Percentiles rank a stretch among this genome's conserved stretches.
Evolutionary conservation across 2,329 filamentous ascomycete genomes (phyloP).

Genomic region (Trichoderma aggressivum): DNA sequence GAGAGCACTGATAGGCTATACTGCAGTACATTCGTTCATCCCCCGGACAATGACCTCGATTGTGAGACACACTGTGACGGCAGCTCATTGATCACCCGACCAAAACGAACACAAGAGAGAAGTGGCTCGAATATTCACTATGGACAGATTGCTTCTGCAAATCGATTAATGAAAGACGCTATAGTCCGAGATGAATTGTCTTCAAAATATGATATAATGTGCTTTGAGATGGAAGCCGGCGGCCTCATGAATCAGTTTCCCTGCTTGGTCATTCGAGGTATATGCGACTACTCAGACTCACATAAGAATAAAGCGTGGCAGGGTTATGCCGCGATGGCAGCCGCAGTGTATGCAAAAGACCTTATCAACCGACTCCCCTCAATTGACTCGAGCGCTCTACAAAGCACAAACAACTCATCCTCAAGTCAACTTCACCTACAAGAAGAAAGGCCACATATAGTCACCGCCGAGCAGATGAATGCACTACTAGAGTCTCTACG

Average conservation of each 20-base stretch:
- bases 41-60: neutral
- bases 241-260: conserved; percentile 30
- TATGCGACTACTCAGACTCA: conserved; percentile 37
- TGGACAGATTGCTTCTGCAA: conserved; percentile 19
- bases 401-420: neutral
- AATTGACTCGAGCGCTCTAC: neutral
- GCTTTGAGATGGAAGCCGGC: conserved; percentile 19
- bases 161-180: conserved; percentile 24
- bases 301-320: conserved; percentile 22
- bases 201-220: conserved; percentile 12
- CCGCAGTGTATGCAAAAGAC: conserved; percentile 30
- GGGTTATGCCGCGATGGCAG: conserved; percentile 28
- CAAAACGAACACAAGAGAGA: neutral
- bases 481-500: conserved; percentile 30
- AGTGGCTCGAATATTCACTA: neutral
- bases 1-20: conserved; percentile 18
- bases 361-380: conserved; percentile 17
- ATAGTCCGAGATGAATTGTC: conserved; percentile 10
- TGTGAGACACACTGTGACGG: neutral
- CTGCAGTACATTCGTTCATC: conserved; percentile 10
- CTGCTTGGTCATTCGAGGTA: conserved; percentile 34
- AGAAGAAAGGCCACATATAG: neutral
- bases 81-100: neutral
- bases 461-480: neutral
- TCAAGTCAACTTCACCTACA: too few relatives aligned